Evolutionary conservation across 176 grass and related monocot species (phyloP), one percentile per base, ranked within the genome.

Genomic region (Areca catechu): DNA sequence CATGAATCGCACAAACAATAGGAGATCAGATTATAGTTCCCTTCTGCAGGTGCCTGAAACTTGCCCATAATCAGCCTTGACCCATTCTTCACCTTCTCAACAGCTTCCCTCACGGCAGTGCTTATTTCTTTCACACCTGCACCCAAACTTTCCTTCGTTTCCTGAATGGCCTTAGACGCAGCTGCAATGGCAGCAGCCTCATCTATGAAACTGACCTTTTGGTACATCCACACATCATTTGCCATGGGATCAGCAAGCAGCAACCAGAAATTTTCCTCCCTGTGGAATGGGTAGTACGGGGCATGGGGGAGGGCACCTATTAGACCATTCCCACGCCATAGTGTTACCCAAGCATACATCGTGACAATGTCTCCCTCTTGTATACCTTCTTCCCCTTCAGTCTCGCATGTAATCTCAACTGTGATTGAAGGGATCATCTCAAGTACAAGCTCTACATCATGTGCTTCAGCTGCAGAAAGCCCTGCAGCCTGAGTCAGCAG

Each of bases 221-320:
- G 88, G 30, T 84, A 92, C 62, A 92, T 75, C 93, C 93, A 98
- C 27, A 98, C 93, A 16, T 86, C 82, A 51, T 98, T 98, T n/a
- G 81, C 62, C 12, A 50, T 34, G 0, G 73, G 30, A 5, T 98
- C 84, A 0, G 88, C 93, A 56, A 98, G 76, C 63, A 98, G 81
- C 53, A 98, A 48, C 93, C 93, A 98, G 48, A 98, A 98, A 63
- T 98, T 98, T 15, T 98, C 93, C 76, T 98, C 93, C 83, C 85
- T 98, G 57, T 82, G 83, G 70, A 92, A 98, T 0, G 84, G 93
- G 71, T 82, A 98, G 49, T 51, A 73, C 48, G 88, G 93, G 16
- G 76, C 61, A 67, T 98, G 88, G 17, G 87, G 87, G 72, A 91
- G 88, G 55, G 87, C 93, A 62, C 81, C 84, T 27, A 74, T 85